A percentile compares a stretch with the other conserved stretches of the same genome.
phyloP scores from a whole-genome alignment of 2,329 filamentous ascomycete genomes.

The Fusarium sp. region DNA sequence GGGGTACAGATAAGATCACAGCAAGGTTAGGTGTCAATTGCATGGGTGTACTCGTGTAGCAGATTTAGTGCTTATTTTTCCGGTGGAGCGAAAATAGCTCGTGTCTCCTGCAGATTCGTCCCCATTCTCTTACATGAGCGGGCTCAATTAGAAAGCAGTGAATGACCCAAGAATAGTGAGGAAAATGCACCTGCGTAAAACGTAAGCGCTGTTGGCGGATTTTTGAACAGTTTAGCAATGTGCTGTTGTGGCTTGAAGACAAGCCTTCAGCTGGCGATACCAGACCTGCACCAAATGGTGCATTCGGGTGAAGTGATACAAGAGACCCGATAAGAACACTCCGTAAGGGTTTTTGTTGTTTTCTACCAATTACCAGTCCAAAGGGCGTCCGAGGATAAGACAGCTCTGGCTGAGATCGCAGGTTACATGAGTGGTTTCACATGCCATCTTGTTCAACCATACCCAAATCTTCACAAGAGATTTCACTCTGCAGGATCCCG shows the following conservation, averaged over 20 bases:
- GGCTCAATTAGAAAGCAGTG: too few relatives aligned
- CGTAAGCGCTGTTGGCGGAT: not conserved
- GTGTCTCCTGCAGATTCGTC: not conserved
- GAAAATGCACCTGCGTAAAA: too few relatives aligned
- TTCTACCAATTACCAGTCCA: not conserved
- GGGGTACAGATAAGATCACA: not conserved
- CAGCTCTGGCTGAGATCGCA: not conserved
- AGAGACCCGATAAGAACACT: not conserved
- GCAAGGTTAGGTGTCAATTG: not conserved
- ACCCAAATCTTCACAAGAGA: not conserved
- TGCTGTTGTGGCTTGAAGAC: not conserved
- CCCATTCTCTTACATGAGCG: not conserved
- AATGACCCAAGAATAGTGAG: not conserved
- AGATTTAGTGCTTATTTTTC: not conserved
- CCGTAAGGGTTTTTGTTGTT: not conserved
- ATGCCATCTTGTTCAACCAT: not conserved
- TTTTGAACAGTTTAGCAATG: not conserved
- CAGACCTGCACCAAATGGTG: not conserved
- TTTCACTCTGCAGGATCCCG: not conserved
- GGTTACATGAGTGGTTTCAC: not conserved
- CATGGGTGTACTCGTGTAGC: not conserved
- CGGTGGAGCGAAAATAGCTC: not conserved
- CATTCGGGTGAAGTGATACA: accelerated
- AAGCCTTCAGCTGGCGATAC: not conserved
- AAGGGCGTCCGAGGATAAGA: not conserved